A percentile compares a stretch with the other conserved stretches of the same genome.
These are phyloP conservation scores for Isoetes engelmannii DNA, from an alignment of 83 land plant genomes.

Conservation along the genomic window DNA sequence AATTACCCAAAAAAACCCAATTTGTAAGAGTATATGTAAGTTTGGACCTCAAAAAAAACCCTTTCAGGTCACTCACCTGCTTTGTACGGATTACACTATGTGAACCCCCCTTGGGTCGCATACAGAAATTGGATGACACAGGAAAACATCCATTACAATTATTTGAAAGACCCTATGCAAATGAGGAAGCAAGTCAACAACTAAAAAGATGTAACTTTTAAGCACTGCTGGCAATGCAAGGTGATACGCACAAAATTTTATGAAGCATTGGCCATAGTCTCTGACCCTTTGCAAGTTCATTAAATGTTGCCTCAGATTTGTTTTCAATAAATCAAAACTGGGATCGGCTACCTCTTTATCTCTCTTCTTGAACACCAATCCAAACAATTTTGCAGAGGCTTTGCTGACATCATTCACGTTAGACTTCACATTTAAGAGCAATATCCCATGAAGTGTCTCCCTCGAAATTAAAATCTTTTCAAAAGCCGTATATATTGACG, in stretches of 20 bases:
- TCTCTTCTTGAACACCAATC: constrained; percentile 28
- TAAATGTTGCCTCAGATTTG: constrained; percentile 20
- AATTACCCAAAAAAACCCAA: too few relatives aligned
- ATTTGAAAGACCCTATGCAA: constrained; percentile 37
- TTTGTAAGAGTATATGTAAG: too few relatives aligned
- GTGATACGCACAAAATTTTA: constrained; percentile 32
- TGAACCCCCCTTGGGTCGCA: too few relatives aligned
- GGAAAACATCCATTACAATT: constrained; percentile 34
- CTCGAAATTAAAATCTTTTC: constrained; percentile 13
- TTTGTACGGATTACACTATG: too few relatives aligned
- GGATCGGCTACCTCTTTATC: constrained; percentile 10
- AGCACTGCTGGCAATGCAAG: constrained; percentile 21
- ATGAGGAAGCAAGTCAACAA: constrained; percentile 37
- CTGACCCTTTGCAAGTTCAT: constrained; percentile 27
- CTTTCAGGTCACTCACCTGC: too few relatives aligned
- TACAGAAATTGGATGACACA: constrained; percentile 18
- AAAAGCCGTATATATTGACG: constrained; percentile 19
- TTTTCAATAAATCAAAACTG: constrained; percentile 21
- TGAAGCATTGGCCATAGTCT: constrained; percentile 32
- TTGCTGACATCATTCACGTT: constrained; percentile 31
- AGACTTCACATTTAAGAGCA: constrained; percentile 32
- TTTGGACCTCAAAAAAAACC: too few relatives aligned
- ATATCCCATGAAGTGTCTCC: constrained; percentile 22
- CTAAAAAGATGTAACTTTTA: constrained; percentile 33
- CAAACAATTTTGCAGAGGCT: constrained; percentile 44